These are phyloP conservation scores for Hymenoscyphus scutula DNA, from an alignment of 2,329 filamentous ascomycete species.

Conservation along the genomic window DNA sequence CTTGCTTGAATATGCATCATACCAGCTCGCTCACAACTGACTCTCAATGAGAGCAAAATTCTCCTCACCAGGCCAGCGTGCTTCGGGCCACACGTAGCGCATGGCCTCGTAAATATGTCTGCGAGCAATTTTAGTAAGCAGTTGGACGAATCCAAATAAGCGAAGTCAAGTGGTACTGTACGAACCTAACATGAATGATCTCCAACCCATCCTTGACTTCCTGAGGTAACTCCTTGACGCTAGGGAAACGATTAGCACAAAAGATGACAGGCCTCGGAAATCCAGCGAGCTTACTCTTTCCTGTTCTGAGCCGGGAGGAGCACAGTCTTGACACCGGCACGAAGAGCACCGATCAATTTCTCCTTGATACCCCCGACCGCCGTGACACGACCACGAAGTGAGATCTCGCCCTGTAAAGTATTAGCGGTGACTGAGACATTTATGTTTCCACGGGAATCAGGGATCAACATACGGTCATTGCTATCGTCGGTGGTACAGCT, in stretches of 20 bases:
- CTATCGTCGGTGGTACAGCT: constrained; percentile 83
- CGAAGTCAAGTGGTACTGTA: constrained; percentile 39
- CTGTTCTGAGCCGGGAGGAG: constrained; percentile 82
- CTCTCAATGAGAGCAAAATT: constrained; percentile 72
- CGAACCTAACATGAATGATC: constrained; percentile 86
- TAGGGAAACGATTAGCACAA: constrained; percentile 22
- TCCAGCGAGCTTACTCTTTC: constrained; percentile 60
- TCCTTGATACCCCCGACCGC: constrained; percentile 98
- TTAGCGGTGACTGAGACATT: constrained; percentile 17
- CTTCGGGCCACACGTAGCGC: constrained; percentile 86
- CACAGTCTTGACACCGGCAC: constrained; percentile 93
- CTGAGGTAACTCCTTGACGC: constrained; percentile 77
- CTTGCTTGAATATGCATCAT: not conserved
- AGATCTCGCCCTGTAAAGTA: constrained; percentile 55
- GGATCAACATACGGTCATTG: constrained; percentile 73
- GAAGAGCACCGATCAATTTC: constrained; percentile 91
- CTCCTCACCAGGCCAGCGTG: constrained; percentile 75
- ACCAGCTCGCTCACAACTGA: constrained; percentile 58
- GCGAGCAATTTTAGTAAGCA: constrained; percentile 18
- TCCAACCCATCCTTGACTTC: constrained; percentile 86
- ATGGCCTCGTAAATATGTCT: constrained; percentile 96
- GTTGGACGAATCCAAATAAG: constrained; percentile 12
- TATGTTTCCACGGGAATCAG: not conserved
- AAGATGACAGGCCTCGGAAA: not conserved
- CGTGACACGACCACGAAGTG: constrained; percentile 83